Base-by-base conservation (phyloP, 768 basidiomycete genomes). In the Calocybe cyanea region DNA sequence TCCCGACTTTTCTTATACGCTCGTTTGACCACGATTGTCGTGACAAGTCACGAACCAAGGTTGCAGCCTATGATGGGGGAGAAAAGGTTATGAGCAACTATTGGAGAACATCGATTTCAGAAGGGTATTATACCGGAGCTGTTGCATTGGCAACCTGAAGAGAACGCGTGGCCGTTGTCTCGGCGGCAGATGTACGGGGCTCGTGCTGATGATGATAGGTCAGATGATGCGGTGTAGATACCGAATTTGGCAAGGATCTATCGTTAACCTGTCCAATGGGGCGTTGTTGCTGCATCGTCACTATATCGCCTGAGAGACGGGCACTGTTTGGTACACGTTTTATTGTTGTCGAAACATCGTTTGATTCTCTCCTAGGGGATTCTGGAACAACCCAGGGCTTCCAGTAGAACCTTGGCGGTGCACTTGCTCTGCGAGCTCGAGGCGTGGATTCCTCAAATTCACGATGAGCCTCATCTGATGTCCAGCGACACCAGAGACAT, bases 401-500 rank as follows among this genome's bases (percentile, higher is more conserved):
- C 54, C 58, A 52, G 24, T 52, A 41, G 7, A 59, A 50, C 32
- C 47, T 52, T 14, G 56, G 46, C 2, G 67, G 67, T 15, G 61
- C 61, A 53, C 64, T 69, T 44, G 56, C 59, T 51, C 64, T 55
- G 25, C 65, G 57, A n/a, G 58, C 51, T 35, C 72, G 65, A 28
- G 71, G 67, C 47, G 63, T 60, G 34, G 59, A 67, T 18, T 57
- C 49, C 51, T 75, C 69, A 51, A 70, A 73, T 37, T 61, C 63
- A 41, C 57, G 65, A 49, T 63, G 63, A 4, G 73, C 68, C 41
- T 61, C 66, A 14, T 63, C 55, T 19, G 72, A 75, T 4, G 70
- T 66, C 73, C 75, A 77, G 50, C 65, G 58, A 56, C 76, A 76
- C 72, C 75, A 77, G 14, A 76, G 57, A 61, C 75, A 77, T 48